Base-by-base conservation (phyloP, 2,329 filamentous ascomycete genomes). In the Beauveria rudraprayagi region DNA sequence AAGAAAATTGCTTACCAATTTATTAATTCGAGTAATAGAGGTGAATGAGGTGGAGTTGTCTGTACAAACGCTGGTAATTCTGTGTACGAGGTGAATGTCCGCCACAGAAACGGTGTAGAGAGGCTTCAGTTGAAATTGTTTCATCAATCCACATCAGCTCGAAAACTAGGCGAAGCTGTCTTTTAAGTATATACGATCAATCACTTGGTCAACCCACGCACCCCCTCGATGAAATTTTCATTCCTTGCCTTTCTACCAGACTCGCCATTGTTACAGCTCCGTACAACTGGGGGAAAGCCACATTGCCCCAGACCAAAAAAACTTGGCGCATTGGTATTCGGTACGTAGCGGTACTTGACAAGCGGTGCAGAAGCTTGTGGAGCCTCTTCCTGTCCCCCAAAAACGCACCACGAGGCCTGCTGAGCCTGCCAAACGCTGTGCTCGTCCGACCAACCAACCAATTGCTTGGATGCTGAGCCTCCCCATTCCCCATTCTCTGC, bases 311-410 rank as follows among this genome's bases (percentile, higher is more conserved):
- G 40, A 44, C 44, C 19, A 9, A 26, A 37, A 47, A 37, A 6
- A 22, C 50, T 48, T 57, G 24, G 55, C 55, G 56, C 56, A 40
- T 17, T 34, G 3, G 2, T 51, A 37, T 48, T 52, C 56, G 56
- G 56, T 52, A 59, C 47, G 56, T 59, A 56, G 54, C 54, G 54
- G 54, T 56, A 56, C 54, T 17, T 43, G 34, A 37, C 34, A 37
- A 59, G 56, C 40, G 56, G 56, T 59, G 52, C 48, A 59, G 47
- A 40, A 16, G 37, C 51, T 50, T 46, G 17, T 51, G 26, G n/a
- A 1, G 48, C 30, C 47, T 9, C 16, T 19, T 7, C 14, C 9
- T 14, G 46, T 16, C 22, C 34, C 34, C 34, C 34, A 37, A 37
- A 34, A 37, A 37, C 14, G 34, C 34, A 37, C 34, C 34, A 37